A percentile compares a stretch with the other conserved stretches of the same genome.
These are phyloP conservation scores for Ophiognomonia clavigignenti-juglandacearum DNA, from an alignment of 2,329 filamentous ascomycete species.

Conservation along the genomic window DNA sequence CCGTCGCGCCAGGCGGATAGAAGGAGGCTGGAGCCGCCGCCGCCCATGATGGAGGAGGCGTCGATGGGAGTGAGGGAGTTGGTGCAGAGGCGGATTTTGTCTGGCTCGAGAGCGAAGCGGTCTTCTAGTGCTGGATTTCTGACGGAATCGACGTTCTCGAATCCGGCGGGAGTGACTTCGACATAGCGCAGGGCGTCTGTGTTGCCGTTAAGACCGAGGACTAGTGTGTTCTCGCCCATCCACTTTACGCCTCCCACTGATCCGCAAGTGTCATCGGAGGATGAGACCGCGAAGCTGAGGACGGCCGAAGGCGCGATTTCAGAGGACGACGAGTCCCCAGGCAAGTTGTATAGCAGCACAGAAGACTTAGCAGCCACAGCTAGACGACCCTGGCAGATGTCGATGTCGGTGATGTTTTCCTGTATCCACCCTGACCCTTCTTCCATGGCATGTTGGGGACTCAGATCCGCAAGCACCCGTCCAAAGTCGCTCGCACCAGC, in stretches of 20 bases:
- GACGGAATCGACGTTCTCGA: slow-evolving; percentile 31
- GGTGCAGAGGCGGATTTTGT: slow-evolving; percentile 23
- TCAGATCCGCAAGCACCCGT: slow-evolving; percentile 23
- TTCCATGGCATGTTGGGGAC: slow-evolving; percentile 20
- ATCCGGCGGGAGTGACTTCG: slow-evolving; percentile 40
- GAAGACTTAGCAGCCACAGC: slow-evolving; percentile 30
- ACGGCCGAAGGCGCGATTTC: slow-evolving; percentile 17
- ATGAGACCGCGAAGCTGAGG: slow-evolving; percentile 18
- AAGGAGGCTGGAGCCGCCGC: slow-evolving; percentile 34
- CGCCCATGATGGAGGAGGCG: slow-evolving; percentile 22
- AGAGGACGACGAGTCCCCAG: slow-evolving; percentile 8
- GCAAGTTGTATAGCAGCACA: slow-evolving; percentile 30
- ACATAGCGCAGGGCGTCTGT: slow-evolving; percentile 40
- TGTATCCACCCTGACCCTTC: background rate
- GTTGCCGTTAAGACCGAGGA: slow-evolving; percentile 39
- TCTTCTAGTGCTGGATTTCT: slow-evolving; percentile 25
- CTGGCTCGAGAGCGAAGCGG: slow-evolving; percentile 22
- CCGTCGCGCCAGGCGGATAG: slow-evolving; percentile 52
- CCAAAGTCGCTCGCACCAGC: slow-evolving; percentile 29
- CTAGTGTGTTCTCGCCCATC: slow-evolving; percentile 39
- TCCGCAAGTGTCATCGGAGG: slow-evolving; percentile 12
- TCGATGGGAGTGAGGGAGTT: slow-evolving; percentile 42
- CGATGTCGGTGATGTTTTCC: slow-evolving; percentile 28
- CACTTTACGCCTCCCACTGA: slow-evolving; percentile 35
- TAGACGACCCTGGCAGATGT: slow-evolving; percentile 25